Conservation (phyloP, 306 rosid species). For the Potentilla sterilis region DNA sequence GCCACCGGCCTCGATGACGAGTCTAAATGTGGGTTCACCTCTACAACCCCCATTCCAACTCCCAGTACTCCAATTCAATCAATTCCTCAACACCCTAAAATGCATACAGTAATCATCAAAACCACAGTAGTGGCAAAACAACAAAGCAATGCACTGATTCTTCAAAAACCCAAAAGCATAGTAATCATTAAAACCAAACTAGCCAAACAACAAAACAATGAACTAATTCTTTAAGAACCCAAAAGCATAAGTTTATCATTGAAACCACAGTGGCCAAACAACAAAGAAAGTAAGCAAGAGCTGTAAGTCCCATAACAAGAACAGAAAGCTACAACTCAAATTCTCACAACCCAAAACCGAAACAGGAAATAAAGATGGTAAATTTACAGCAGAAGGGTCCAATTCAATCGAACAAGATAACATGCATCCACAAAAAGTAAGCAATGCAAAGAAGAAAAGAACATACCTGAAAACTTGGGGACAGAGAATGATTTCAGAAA, state of each 20-base stretch:
- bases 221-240: too few relatives aligned
- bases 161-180: too few relatives aligned
- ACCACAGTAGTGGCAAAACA: not conserved
- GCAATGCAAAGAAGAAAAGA: not conserved
- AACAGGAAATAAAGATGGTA: not conserved
- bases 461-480: not conserved
- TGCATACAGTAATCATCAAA: not conserved
- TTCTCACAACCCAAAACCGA: not conserved
- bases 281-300: not conserved
- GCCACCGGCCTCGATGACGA: slow-evolving; percentile 21
- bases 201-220: not conserved
- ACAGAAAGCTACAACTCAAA: not conserved
- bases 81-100: slow-evolving; percentile 11
- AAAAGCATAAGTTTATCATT: too few relatives aligned
- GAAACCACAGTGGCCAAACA: not conserved
- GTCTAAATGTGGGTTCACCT: slow-evolving; percentile 31
- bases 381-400: not conserved
- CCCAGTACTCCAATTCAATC: slow-evolving; percentile 14
- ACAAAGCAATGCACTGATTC: not conserved
- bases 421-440: not conserved
- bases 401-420: not conserved
- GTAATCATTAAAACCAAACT: not conserved
- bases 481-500: not conserved
- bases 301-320: not conserved
- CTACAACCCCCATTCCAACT: slow-evolving; percentile 38